These are phyloP conservation scores for Forsythia viridissima DNA, from an alignment of 257 asterid species.

Conservation along the genomic window DNA sequence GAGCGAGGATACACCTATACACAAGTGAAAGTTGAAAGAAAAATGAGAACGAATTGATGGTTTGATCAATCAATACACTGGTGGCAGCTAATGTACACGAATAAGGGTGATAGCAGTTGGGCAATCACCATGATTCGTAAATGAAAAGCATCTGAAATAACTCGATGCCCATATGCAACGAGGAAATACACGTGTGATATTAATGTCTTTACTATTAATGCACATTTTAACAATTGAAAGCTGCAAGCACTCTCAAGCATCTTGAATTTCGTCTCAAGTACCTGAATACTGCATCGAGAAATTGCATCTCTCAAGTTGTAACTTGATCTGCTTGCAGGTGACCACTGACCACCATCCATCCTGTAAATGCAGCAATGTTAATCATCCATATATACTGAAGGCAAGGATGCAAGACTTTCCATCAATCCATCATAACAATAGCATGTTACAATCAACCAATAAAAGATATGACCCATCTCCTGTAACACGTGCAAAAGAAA, in stretches of 20 bases:
- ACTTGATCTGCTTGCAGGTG: slow-evolving; percentile 36
- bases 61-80: not conserved
- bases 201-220: not conserved
- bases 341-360: slow-evolving; percentile 46
- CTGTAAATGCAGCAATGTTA: slow-evolving; percentile 19
- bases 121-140: too few species aligned
- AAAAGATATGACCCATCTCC: too few species aligned
- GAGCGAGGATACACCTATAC: slow-evolving; percentile 46
- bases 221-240: too few species aligned
- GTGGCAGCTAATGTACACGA: not conserved
- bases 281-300: slow-evolving; percentile 42
- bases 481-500: not conserved
- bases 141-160: too few species aligned
- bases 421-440: not conserved
- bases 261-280: not conserved
- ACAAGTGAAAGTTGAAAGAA: not conserved
- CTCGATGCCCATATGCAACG: too few species aligned
- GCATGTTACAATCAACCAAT: too few species aligned
- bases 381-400: not conserved
- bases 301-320: slow-evolving; percentile 45
- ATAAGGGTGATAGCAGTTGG: not conserved
- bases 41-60: not conserved
- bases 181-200: too few species aligned
- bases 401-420: not conserved
- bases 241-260: not conserved